phyloP scores from a whole-genome alignment of 306 rosid genomes.

The Trifolium subterraneum region DNA sequence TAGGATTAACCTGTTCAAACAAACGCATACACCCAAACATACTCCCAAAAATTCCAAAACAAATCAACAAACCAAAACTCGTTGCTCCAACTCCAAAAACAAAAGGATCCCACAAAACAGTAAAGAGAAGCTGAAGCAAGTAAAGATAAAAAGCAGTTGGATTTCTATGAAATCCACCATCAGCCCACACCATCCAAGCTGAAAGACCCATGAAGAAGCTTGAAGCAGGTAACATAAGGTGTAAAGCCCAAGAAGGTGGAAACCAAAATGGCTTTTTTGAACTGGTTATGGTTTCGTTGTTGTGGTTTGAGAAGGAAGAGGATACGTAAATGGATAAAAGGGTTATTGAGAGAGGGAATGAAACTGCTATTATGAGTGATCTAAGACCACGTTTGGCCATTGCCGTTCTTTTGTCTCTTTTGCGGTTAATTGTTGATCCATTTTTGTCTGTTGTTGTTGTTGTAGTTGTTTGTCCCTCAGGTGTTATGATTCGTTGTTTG shows the following conservation, averaged over 20 bases:
- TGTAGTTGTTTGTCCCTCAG: conserved; percentile 4
- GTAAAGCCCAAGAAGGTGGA: conserved; percentile 63
- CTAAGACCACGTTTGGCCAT: conserved; percentile 82
- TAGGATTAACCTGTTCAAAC: conserved; percentile 49
- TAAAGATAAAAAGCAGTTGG: conserved; percentile 55
- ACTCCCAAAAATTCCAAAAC: conserved; percentile 46
- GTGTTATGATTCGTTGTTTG: conserved; percentile 50
- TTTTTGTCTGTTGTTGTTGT: not conserved
- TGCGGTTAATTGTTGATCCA: not conserved
- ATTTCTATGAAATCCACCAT: conserved; percentile 68
- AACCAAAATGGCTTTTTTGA: conserved; percentile 67
- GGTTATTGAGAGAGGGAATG: conserved; percentile 59
- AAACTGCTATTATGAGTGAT: conserved; percentile 57
- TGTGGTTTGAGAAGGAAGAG: conserved; percentile 21
- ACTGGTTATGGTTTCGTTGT: not conserved
- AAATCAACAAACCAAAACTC: conserved; percentile 48
- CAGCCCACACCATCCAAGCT: conserved; percentile 86
- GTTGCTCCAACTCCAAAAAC: conserved; percentile 57
- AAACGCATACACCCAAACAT: conserved; percentile 48
- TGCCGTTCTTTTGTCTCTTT: conserved; percentile 35
- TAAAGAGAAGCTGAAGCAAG: conserved; percentile 50
- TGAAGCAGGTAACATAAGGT: conserved; percentile 50
- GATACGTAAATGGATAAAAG: conserved; percentile 48
- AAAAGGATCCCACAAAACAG: conserved; percentile 63
- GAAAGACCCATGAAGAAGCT: conserved; percentile 65